Conservation (phyloP, 139 green algal species). For the Pycnococcus provasolii region DNA sequence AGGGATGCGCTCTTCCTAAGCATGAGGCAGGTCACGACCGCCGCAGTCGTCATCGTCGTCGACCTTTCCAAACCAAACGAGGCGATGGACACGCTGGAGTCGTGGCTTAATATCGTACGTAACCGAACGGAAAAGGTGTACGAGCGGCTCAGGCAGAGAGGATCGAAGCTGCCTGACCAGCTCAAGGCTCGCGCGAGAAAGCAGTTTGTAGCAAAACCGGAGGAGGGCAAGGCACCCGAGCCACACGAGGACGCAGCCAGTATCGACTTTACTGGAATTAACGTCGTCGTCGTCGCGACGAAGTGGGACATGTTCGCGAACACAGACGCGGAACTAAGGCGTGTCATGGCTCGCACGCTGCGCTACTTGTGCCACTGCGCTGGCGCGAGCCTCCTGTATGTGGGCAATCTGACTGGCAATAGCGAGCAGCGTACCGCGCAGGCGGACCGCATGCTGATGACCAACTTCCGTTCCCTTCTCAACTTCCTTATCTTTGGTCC, state of each 20-base stretch:
- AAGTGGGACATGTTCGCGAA: slow-evolving; percentile 51
- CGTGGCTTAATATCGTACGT: slow-evolving; percentile 43
- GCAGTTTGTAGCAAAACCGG: slow-evolving; percentile 2
- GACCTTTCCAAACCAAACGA: slow-evolving; percentile 47
- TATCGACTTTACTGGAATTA: slow-evolving; percentile 44
- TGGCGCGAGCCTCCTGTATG: slow-evolving; percentile 50
- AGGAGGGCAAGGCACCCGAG: slow-evolving; percentile 9
- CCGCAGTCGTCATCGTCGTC: slow-evolving; percentile 50
- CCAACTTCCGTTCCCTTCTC: no score
- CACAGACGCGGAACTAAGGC: slow-evolving; percentile 27
- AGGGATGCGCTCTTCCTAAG: slow-evolving; percentile 45
- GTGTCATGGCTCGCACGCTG: slow-evolving; percentile 37
- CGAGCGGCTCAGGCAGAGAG: slow-evolving; percentile 48
- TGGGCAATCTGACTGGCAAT: slow-evolving; percentile 29
- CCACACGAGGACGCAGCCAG: slow-evolving; percentile 31
- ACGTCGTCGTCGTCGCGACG: slow-evolving; percentile 47
- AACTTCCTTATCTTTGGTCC: no score
- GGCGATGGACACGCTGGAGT: slow-evolving; percentile 33
- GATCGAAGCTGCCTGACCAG: slow-evolving; percentile 57
- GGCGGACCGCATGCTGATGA: neutral
- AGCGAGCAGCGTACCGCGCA: neutral
- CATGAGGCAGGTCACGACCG: slow-evolving; percentile 7
- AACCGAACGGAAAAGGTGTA: slow-evolving; percentile 40
- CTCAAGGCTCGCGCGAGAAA: slow-evolving; percentile 30
- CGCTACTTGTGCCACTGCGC: slow-evolving; percentile 48